Conservation (phyloP, 1,284 basidiomycete genomes). For the Veloboletus limbatus region DNA sequence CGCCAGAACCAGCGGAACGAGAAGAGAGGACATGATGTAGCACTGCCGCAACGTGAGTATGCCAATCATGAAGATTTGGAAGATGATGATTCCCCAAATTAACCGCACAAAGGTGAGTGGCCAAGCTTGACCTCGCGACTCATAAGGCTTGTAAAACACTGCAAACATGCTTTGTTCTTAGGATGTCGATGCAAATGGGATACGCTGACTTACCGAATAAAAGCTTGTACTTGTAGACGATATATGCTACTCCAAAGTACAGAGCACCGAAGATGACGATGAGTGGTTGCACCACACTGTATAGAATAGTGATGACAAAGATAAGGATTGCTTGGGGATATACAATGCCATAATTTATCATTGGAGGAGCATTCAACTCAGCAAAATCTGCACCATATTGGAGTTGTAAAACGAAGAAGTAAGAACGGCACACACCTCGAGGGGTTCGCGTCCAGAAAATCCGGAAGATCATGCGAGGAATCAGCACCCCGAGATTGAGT, state of each 20-base stretch:
- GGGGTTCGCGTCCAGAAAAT: conserved; percentile 81
- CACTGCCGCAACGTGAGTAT: conserved; percentile 86
- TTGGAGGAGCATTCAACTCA: conserved; percentile 94
- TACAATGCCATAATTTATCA: conserved; percentile 91
- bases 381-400: conserved; percentile 68
- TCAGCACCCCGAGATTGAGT: conserved; percentile 82
- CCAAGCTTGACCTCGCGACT: conserved; percentile 93
- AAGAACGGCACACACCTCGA: conserved; percentile 53
- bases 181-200: neutral
- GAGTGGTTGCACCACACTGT: conserved; percentile 92
- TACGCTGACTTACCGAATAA: conserved; percentile 71
- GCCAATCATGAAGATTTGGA: conserved; percentile 90
- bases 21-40: conserved; percentile 71
- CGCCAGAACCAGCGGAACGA: conserved; percentile 74
- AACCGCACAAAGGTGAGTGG: conserved; percentile 86
- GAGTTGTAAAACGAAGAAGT: neutral
- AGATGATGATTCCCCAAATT: conserved; percentile 85
- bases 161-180: conserved; percentile 3
- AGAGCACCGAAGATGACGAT: conserved; percentile 93
- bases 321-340: conserved; percentile 95
- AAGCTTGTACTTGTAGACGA: conserved; percentile 98
- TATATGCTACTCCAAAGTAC: conserved; percentile 91
- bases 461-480: conserved; percentile 71
- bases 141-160: conserved; percentile 95
- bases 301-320: conserved; percentile 92